Conservation (phyloP, 495 filamentous ascomycete species). For the Hypoxylon crocopeplum region DNA sequence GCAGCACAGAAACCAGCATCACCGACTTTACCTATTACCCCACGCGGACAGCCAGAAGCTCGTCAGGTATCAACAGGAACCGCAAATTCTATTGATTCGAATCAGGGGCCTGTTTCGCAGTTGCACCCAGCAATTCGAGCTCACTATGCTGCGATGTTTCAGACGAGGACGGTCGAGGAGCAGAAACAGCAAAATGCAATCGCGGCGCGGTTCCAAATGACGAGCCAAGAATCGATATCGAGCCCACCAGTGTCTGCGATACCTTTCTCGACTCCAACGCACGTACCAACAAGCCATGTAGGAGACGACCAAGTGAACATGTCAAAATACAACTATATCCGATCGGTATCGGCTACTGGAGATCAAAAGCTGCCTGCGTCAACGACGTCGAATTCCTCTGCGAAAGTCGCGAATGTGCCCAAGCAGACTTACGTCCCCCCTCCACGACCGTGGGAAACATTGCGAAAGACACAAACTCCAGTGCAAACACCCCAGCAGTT, state of each 20-base stretch:
- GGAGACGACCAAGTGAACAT: too few relatives aligned
- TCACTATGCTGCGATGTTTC: slow-evolving; percentile 47
- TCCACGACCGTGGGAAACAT: slow-evolving; percentile 41
- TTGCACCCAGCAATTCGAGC: slow-evolving; percentile 56
- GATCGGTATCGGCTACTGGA: background rate
- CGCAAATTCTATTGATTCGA: slow-evolving; percentile 19
- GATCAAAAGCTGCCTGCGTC: slow-evolving; percentile 10
- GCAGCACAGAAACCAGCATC: slow-evolving; percentile 3
- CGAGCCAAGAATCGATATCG: slow-evolving; percentile 5
- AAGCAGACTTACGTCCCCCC: slow-evolving; percentile 39
- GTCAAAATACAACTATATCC: too few relatives aligned
- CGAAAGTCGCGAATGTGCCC: background rate
- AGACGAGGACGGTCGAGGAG: slow-evolving; percentile 37
- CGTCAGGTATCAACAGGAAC: slow-evolving; percentile 20
- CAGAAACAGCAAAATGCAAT: slow-evolving; percentile 12
- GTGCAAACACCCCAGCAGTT: slow-evolving; percentile 8
- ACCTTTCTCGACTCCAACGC: slow-evolving; percentile 2
- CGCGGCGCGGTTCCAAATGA: background rate
- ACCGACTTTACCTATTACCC: background rate
- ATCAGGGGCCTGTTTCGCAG: slow-evolving; percentile 33
- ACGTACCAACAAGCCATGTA: background rate
- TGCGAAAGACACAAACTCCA: slow-evolving; percentile 33
- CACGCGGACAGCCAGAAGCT: background rate
- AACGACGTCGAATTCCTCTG: slow-evolving; percentile 1
- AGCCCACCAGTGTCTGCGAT: background rate